Percentiles rank a stretch among this genome's conserved stretches.
phyloP scores from a whole-genome alignment of 2,329 filamentous ascomycete species.

The Ascochyta koolunga region DNA sequence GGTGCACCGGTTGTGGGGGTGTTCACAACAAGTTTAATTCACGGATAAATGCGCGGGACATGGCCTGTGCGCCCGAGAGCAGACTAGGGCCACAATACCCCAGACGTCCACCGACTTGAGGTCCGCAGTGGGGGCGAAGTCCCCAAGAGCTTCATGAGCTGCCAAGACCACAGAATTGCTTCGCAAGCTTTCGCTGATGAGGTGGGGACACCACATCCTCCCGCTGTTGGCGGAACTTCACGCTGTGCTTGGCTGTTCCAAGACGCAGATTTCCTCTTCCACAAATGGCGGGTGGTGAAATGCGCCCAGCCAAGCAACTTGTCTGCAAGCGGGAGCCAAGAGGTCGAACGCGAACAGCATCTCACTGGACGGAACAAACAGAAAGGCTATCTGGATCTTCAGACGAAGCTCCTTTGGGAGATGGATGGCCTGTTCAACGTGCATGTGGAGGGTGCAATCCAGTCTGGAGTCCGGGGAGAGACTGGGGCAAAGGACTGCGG shows the following conservation, averaged over 20 bases:
- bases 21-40: constrained; percentile 6
- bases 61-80: neutral
- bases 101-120: constrained; percentile 8
- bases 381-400: constrained; percentile 13
- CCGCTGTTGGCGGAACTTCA: constrained; percentile 16
- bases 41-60: constrained; percentile 14
- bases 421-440: constrained; percentile 11
- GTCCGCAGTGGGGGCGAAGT: neutral
- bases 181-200: constrained; percentile 7
- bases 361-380: constrained; percentile 19
- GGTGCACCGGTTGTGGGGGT: neutral
- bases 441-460: constrained; percentile 21
- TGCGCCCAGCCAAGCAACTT: constrained; percentile 18
- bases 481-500: constrained; percentile 24
- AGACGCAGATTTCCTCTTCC: constrained; percentile 20
- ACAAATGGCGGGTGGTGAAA: constrained; percentile 13
- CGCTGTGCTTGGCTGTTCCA: constrained; percentile 20
- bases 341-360: constrained; percentile 6
- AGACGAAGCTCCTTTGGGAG: constrained; percentile 10
- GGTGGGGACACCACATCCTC: constrained; percentile 8
- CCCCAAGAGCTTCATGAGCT: neutral
- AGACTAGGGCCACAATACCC: constrained; percentile 13
- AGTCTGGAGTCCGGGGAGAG: constrained; percentile 18
- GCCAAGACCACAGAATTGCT: constrained; percentile 13
- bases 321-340: constrained; percentile 15